phyloP scores from a whole-genome alignment of 2,329 filamentous ascomycete genomes.

The Sphaerostilbella broomeana region DNA sequence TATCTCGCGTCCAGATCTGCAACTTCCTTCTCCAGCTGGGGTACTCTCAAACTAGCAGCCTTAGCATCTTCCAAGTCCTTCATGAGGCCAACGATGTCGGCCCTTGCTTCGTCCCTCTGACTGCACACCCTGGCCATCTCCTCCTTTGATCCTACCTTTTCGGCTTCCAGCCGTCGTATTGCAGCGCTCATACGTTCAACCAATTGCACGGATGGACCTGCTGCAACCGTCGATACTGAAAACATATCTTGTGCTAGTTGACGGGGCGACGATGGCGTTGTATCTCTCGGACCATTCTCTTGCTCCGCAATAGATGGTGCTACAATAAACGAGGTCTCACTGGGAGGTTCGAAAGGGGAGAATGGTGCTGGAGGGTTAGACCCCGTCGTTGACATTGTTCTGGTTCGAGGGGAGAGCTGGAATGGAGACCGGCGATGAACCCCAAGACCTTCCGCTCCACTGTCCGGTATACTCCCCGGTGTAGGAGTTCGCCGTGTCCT shows the following conservation, averaged over 20 bases:
- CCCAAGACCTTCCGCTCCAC: conserved; percentile 32
- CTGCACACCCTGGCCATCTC: conserved; percentile 71
- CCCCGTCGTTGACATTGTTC: conserved; percentile 31
- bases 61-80: conserved; percentile 71
- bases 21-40: conserved; percentile 61
- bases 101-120: conserved; percentile 89
- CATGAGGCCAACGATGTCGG: conserved; percentile 87
- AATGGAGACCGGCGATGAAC: conserved; percentile 43
- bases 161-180: conserved; percentile 82
- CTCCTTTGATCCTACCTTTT: conserved; percentile 83
- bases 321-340: conserved; percentile 28
- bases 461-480: conserved; percentile 43
- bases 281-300: conserved; percentile 46
- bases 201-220: conserved; percentile 87
- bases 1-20: conserved; percentile 68
- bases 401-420: conserved; percentile 39
- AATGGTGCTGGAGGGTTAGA: conserved; percentile 38
- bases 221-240: conserved; percentile 81
- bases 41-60: conserved; percentile 51
- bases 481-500: conserved; percentile 30
- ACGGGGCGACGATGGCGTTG: conserved; percentile 50
- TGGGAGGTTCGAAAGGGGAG: conserved; percentile 38
- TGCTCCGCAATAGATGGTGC: conserved; percentile 37
- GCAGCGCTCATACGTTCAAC: conserved; percentile 94
- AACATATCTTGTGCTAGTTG: conserved; percentile 76